A percentile compares a stretch with the other conserved stretches of the same genome.
These are phyloP conservation scores for Cokeromyces recurvatus DNA, from an alignment of 371 early-diverging fungal genomes.

Conservation along the genomic window DNA sequence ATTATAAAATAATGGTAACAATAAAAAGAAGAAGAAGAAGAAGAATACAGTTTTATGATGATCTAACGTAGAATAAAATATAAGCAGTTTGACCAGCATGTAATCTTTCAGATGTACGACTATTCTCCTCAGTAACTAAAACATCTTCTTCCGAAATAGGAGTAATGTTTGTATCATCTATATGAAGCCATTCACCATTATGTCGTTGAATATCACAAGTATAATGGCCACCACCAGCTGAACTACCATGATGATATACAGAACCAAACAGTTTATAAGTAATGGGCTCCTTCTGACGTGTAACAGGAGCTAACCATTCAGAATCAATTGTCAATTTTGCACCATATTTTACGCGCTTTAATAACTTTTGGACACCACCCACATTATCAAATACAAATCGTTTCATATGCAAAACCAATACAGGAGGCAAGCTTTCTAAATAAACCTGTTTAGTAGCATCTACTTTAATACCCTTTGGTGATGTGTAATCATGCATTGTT, in stretches of 20 bases:
- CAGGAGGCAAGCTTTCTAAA: constrained; percentile 84
- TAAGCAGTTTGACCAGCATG: constrained; percentile 45
- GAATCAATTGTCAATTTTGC: constrained; percentile 61
- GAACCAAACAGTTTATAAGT: constrained; percentile 59
- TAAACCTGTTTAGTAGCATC: constrained; percentile 83
- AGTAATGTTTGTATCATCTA: constrained; percentile 84
- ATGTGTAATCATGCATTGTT: constrained; percentile 57
- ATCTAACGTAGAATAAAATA: constrained; percentile 44
- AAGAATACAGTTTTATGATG: constrained; percentile 8
- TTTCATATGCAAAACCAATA: constrained; percentile 93
- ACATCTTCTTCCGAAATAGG: constrained; percentile 67
- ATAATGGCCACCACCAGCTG: constrained; percentile 94
- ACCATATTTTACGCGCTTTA: constrained; percentile 78
- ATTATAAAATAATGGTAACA: too few species aligned
- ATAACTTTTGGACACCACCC: constrained; percentile 81
- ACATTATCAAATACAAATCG: constrained; percentile 83
- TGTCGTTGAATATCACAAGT: constrained; percentile 86
- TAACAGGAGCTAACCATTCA: constrained; percentile 59
- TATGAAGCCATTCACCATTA: constrained; percentile 81
- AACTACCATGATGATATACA: constrained; percentile 93
- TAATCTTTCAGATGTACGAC: constrained; percentile 38
- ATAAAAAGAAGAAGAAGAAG: background rate
- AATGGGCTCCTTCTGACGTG: constrained; percentile 31
- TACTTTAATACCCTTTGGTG: constrained; percentile 50
- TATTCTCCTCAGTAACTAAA: constrained; percentile 41